Conservation (phyloP, 2,329 filamentous ascomycete genomes). For the Exophiala xenobiotica region DNA sequence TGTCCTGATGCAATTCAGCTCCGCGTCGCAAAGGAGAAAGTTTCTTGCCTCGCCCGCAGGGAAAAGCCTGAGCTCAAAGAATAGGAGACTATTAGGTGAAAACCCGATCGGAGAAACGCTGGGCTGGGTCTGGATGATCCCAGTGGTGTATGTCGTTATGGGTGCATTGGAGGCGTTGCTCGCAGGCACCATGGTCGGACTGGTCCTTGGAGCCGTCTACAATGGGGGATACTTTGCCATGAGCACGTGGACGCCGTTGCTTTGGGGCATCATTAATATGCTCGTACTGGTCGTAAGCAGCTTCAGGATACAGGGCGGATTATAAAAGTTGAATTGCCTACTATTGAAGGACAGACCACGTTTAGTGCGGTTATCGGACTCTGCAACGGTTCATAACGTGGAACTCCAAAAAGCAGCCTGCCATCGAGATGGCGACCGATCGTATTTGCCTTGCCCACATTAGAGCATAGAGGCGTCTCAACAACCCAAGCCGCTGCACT, state of each 20-base stretch:
- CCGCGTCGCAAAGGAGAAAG: constrained; percentile 19
- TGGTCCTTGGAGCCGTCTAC: constrained; percentile 77
- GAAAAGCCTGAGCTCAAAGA: constrained; percentile 23
- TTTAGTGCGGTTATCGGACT: too few relatives aligned
- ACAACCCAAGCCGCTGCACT: too few relatives aligned
- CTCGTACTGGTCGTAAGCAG: constrained; percentile 80
- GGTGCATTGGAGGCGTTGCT: constrained; percentile 75
- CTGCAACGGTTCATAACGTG: too few relatives aligned
- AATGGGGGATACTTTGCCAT: constrained; percentile 79
- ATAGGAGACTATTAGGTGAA: constrained; percentile 27
- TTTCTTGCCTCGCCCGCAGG: constrained; percentile 23
- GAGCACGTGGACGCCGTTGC: constrained; percentile 91
- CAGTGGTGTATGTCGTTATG: constrained; percentile 67
- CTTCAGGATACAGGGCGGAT: constrained; percentile 86
- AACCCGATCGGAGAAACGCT: constrained; percentile 28
- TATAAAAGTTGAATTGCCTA: constrained; percentile 53
- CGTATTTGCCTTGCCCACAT: too few relatives aligned
- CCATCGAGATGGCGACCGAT: too few relatives aligned
- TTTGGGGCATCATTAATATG: constrained; percentile 84
- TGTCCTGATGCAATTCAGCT: constrained; percentile 60
- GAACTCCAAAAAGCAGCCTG: too few relatives aligned
- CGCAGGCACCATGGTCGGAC: constrained; percentile 76
- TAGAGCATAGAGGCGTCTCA: too few relatives aligned
- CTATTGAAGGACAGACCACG: neutral
- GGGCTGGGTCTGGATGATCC: constrained; percentile 64